Percentiles rank a stretch among this genome's conserved stretches.
Conservation (phyloP, 2,329 filamentous ascomycete genomes). For the Fusarium algeriense region DNA sequence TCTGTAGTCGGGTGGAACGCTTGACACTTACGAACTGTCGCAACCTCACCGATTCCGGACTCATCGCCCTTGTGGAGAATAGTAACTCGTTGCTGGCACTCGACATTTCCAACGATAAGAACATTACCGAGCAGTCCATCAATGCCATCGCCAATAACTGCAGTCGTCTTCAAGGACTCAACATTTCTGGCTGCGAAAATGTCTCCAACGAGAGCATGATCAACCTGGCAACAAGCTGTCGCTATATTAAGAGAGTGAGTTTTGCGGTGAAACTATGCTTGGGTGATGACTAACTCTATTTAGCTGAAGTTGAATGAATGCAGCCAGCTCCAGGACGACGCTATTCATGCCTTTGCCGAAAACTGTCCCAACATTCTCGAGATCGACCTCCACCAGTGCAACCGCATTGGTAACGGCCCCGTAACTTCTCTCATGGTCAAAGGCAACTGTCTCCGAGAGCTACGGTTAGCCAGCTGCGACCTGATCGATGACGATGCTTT, state of each 20-base stretch:
- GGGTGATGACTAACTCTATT: slow-evolving; percentile 19
- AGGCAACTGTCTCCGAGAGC: slow-evolving; percentile 86
- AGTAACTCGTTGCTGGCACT: slow-evolving; percentile 87
- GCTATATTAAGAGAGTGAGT: slow-evolving; percentile 85
- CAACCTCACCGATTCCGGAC: slow-evolving; percentile 84
- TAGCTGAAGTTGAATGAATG: slow-evolving; percentile 96
- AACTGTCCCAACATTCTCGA: slow-evolving; percentile 95
- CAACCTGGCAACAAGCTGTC: slow-evolving; percentile 82
- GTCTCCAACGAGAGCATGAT: slow-evolving; percentile 90
- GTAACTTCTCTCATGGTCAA: slow-evolving; percentile 84
- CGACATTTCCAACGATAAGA: slow-evolving; percentile 87
- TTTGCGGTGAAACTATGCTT: not conserved
- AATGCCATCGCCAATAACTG: slow-evolving; percentile 84
- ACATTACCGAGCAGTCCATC: slow-evolving; percentile 86
- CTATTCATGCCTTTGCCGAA: slow-evolving; percentile 86
- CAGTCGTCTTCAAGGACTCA: slow-evolving; percentile 87
- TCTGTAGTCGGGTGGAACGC: slow-evolving; percentile 92
- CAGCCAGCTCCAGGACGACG: slow-evolving; percentile 82
- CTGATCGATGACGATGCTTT: slow-evolving; percentile 91
- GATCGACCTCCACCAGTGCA: slow-evolving; percentile 92
- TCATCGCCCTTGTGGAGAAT: slow-evolving; percentile 82
- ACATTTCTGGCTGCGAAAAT: slow-evolving; percentile 86
- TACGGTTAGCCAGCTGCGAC: slow-evolving; percentile 87
- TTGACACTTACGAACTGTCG: slow-evolving; percentile 92
- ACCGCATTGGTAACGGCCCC: slow-evolving; percentile 82